These are phyloP conservation scores for Tolypocladium nubicola DNA, from an alignment of 2,329 filamentous ascomycete genomes.

Conservation along the genomic window DNA sequence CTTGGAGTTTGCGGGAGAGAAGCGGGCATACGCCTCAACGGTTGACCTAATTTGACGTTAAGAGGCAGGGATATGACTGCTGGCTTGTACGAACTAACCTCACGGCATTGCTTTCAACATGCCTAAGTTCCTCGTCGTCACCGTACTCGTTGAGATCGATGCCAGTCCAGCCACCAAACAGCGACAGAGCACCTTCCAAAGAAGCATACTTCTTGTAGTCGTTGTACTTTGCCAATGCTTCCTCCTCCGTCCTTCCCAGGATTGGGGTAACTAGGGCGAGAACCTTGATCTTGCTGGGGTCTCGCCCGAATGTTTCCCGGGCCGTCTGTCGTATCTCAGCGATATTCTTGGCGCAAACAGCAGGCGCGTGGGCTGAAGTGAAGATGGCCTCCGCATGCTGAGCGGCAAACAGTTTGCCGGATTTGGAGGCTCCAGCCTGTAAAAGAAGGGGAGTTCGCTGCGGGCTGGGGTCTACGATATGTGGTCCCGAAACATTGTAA, in stretches of 20 bases:
- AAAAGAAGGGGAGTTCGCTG: conserved; percentile 60
- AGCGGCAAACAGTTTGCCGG: conserved; percentile 56
- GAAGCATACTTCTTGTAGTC: conserved; percentile 52
- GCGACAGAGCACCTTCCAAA: conserved; percentile 51
- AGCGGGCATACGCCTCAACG: conserved; percentile 43
- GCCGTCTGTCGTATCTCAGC: conserved; percentile 51
- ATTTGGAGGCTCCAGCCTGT: conserved; percentile 57
- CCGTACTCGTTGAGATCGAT: conserved; percentile 45
- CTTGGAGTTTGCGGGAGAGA: conserved; percentile 48
- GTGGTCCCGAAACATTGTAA: conserved; percentile 53
- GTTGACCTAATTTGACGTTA: conserved; percentile 30
- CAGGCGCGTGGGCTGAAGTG: conserved; percentile 53
- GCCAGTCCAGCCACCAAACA: conserved; percentile 67
- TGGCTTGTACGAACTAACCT: conserved; percentile 14
- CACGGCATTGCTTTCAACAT: conserved; percentile 53
- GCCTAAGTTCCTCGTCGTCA: conserved; percentile 53
- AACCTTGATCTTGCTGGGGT: conserved; percentile 54
- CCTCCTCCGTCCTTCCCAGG: conserved; percentile 53
- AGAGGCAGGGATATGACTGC: too few relatives aligned
- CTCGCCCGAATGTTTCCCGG: conserved; percentile 39
- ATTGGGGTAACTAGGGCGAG: conserved; percentile 56
- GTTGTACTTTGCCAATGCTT: conserved; percentile 52
- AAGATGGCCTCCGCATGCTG: conserved; percentile 65
- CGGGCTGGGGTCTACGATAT: conserved; percentile 54
- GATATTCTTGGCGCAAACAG: conserved; percentile 50